phyloP scores from a whole-genome alignment of 2,329 filamentous ascomycete species.

The Hypomyces perniciosus region DNA sequence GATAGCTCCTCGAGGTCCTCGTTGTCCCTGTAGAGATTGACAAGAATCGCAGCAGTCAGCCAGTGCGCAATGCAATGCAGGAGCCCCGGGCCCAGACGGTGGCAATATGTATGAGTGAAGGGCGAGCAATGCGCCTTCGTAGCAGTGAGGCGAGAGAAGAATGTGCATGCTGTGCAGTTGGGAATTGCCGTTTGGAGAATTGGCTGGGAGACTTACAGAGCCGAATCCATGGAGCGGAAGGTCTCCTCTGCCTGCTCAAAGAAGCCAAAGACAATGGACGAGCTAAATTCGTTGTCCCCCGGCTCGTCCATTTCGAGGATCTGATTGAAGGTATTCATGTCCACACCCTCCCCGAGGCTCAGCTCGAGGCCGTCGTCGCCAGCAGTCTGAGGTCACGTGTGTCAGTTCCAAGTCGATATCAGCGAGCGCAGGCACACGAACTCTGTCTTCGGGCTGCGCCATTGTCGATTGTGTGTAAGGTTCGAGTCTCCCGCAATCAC shows the following conservation, averaged over 20 bases:
- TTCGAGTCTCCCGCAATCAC: not conserved
- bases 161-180: no score
- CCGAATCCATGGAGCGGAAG: slow-evolving; percentile 75
- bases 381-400: slow-evolving; percentile 32
- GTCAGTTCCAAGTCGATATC: not conserved
- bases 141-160: no score
- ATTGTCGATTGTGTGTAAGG: slow-evolving; percentile 16
- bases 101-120: no score
- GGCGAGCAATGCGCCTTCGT: no score
- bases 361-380: slow-evolving; percentile 44
- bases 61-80: not conserved
- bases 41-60: slow-evolving; percentile 7
- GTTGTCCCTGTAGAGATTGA: slow-evolving; percentile 44
- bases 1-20: slow-evolving; percentile 71
- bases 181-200: not conserved
- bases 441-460: slow-evolving; percentile 29
- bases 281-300: slow-evolving; percentile 79
- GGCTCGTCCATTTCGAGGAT: slow-evolving; percentile 99
- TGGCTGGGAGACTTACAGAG: slow-evolving; percentile 59
- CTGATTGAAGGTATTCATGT: slow-evolving; percentile 77
- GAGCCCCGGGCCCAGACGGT: not conserved
- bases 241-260: slow-evolving; percentile 86
- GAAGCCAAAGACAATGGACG: slow-evolving; percentile 83
- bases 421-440: slow-evolving; percentile 16
- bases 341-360: slow-evolving; percentile 69